Conservation (phyloP, 352 stramenopile species). For the Globisporangium rhizosaccharum region DNA sequence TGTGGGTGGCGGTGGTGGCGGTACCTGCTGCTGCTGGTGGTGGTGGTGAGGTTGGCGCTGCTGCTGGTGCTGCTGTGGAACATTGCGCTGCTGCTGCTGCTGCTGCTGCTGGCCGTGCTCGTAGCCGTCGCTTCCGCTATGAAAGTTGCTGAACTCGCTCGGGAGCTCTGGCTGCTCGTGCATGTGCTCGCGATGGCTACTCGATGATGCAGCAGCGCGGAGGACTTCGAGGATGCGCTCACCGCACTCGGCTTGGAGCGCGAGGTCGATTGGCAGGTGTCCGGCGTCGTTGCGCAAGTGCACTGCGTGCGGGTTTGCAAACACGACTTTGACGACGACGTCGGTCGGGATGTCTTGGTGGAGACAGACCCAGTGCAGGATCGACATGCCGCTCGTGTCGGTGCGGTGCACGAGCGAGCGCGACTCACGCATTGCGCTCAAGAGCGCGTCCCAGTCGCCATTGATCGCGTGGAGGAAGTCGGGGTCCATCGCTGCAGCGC, state of each 20-base stretch:
- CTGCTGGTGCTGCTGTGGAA: slow-evolving; percentile 13
- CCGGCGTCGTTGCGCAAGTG: slow-evolving; percentile 70
- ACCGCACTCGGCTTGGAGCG: slow-evolving; percentile 64
- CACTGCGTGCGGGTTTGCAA: slow-evolving; percentile 69
- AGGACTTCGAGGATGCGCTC: slow-evolving; percentile 72
- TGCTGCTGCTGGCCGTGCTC: slow-evolving; percentile 14
- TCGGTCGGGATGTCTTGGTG: slow-evolving; percentile 70
- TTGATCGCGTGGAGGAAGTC: slow-evolving; percentile 79
- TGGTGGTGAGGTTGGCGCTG: slow-evolving; percentile 5
- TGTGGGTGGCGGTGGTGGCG: not conserved
- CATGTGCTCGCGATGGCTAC: slow-evolving; percentile 18
- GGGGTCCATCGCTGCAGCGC: slow-evolving; percentile 38
- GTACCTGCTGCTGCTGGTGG: not conserved
- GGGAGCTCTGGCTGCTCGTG: slow-evolving; percentile 21
- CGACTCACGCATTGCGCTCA: slow-evolving; percentile 57
- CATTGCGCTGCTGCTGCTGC: slow-evolving; percentile 8
- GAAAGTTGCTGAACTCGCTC: slow-evolving; percentile 29
- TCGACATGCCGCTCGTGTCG: slow-evolving; percentile 67
- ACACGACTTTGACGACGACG: slow-evolving; percentile 75
- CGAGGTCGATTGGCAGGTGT: slow-evolving; percentile 68
- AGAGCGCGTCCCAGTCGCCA: slow-evolving; percentile 71
- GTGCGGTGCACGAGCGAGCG: slow-evolving; percentile 49
- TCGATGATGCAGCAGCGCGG: slow-evolving; percentile 25
- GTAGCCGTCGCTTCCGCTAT: slow-evolving; percentile 20
- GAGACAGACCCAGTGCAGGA: slow-evolving; percentile 78